phyloP scores from a whole-genome alignment of 2,329 filamentous ascomycete genomes.

The Coniochaeta hoffmannii region DNA sequence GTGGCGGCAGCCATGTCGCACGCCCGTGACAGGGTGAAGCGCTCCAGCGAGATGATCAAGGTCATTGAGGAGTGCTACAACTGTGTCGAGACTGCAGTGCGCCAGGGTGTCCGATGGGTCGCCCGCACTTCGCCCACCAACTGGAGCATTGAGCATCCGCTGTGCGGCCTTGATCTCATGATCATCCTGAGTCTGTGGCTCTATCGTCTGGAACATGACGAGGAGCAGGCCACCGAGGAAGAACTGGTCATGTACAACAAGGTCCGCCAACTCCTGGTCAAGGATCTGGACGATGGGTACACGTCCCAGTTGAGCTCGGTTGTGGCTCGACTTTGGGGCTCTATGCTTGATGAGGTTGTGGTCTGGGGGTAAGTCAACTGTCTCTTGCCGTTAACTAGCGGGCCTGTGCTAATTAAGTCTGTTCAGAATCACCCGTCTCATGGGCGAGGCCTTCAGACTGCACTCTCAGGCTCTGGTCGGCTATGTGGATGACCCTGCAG shows the following conservation, averaged over 20 bases:
- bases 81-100: slow-evolving; percentile 91
- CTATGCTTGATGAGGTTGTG: slow-evolving; percentile 96
- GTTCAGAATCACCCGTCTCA: slow-evolving; percentile 79
- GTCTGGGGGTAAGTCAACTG: slow-evolving; percentile 88
- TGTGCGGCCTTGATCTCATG: slow-evolving; percentile 95
- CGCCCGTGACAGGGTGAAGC: slow-evolving; percentile 87
- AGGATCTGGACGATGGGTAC: slow-evolving; percentile 77
- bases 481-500: slow-evolving; percentile 80
- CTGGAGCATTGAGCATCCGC: slow-evolving; percentile 97
- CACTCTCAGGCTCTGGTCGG: slow-evolving; percentile 91
- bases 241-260: slow-evolving; percentile 89
- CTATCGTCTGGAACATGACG: slow-evolving; percentile 98
- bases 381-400: background rate
- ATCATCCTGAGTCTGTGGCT: slow-evolving; percentile 97
- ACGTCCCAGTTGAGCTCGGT: slow-evolving; percentile 86
- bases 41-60: slow-evolving; percentile 95
- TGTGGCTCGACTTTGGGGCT: slow-evolving; percentile 91
- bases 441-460: slow-evolving; percentile 97
- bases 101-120: slow-evolving; percentile 95
- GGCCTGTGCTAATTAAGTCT: slow-evolving; percentile 31
- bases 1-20: slow-evolving; percentile 95
- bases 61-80: slow-evolving; percentile 97
- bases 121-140: slow-evolving; percentile 96
- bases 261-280: slow-evolving; percentile 81
- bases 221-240: slow-evolving; percentile 79